Evolutionary conservation across 1,284 basidiomycete genomes (phyloP).

Genomic region (Apiotrichum gamsii): DNA sequence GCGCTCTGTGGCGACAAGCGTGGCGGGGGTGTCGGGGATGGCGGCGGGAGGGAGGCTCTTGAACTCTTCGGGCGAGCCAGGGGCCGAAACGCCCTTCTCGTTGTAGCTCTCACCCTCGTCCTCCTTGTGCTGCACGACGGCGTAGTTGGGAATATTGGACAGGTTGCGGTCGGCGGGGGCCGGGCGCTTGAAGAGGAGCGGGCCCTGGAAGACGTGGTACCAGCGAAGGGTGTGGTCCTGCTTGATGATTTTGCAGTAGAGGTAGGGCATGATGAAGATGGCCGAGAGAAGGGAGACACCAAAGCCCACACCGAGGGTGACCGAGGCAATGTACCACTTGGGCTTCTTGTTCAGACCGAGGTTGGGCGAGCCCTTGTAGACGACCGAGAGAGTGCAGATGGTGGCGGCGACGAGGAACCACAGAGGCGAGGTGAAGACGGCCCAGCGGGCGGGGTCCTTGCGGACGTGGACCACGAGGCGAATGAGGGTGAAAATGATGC

Average conservation of each 20-base stretch:
- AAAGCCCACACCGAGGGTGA: conserved; percentile 45
- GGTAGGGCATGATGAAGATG: conserved; percentile 51
- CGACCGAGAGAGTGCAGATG: conserved; percentile 43
- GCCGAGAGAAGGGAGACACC: conserved; percentile 43
- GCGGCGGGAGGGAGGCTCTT: conserved; percentile 27
- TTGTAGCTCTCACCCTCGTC: conserved; percentile 15
- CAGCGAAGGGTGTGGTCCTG: conserved; percentile 46
- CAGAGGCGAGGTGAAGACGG: conserved; percentile 46
- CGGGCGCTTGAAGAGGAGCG: conserved; percentile 45
- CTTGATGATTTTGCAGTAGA: conserved; percentile 48
- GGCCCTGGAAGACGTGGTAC: conserved; percentile 49
- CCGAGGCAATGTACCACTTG: conserved; percentile 37
- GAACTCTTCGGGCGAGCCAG: conserved; percentile 3
- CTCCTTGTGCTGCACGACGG: conserved; percentile 41
- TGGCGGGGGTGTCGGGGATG: conserved; percentile 3
- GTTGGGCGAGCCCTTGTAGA: conserved; percentile 49
- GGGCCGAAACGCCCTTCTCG: conserved; percentile 9
- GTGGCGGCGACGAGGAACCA: conserved; percentile 48
- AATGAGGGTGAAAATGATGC: conserved; percentile 47
- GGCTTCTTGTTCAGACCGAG: conserved; percentile 47
- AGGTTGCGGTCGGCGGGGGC: conserved; percentile 23
- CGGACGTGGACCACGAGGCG: conserved; percentile 47
- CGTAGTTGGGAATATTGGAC: conserved; percentile 11
- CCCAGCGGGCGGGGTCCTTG: conserved; percentile 43
- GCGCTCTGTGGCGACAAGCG: conserved; percentile 1